Base-by-base conservation (phyloP, 2,329 filamentous ascomycete species). In the Cercospora sp. region DNA sequence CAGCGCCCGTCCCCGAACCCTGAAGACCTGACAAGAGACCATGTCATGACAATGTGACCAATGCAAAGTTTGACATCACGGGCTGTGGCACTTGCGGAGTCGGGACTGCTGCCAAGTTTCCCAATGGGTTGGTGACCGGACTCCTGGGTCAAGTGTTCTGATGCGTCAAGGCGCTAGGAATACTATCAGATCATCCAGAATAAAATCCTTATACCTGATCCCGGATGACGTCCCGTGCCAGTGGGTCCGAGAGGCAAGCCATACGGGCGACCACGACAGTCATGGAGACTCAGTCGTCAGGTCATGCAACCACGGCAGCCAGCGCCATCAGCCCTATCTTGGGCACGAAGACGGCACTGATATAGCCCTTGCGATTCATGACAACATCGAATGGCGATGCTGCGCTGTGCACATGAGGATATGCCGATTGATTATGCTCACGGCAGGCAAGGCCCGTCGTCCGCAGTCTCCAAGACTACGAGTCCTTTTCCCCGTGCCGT, bases 401-500 rank as follows among this genome's bases (percentile, higher is more conserved):
- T 12, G 24, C 13, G 45, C n/a, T 49, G 24, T 51, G 13, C 60
- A 34, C 12, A 6, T 24, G 32, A 13, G 26, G n/a, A 55, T 30
- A 13, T 55, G 49, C 49, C 49, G 49, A 55, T 26, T 24, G 49
- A 55, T 55, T 26, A 55, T 55, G 49, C 49, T 55, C 49, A 55
- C 49, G 49, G 24, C 24, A 16, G 24, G 21, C 13, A 55, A 18
- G 49, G 24, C 49, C 49, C 49, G 49, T 28, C 49, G 49, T 55
- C 49, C 49, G 49, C 30, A 55, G 21, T 21, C 30, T 28, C 26
- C 30, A 53, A 32, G 28, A n/a, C 60, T 49, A 45, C 62, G 10
- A 66, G 67, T 71, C 67, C 64, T 59, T 66, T 71, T 45, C 28
- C 43, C 57, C 59, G 32, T 55, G 58, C 53, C 66, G 51, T 40